Percentiles rank a stretch among this genome's conserved stretches.
Conservation (phyloP, 768 basidiomycete species). For the Sistotremastrum niveocremeum region DNA sequence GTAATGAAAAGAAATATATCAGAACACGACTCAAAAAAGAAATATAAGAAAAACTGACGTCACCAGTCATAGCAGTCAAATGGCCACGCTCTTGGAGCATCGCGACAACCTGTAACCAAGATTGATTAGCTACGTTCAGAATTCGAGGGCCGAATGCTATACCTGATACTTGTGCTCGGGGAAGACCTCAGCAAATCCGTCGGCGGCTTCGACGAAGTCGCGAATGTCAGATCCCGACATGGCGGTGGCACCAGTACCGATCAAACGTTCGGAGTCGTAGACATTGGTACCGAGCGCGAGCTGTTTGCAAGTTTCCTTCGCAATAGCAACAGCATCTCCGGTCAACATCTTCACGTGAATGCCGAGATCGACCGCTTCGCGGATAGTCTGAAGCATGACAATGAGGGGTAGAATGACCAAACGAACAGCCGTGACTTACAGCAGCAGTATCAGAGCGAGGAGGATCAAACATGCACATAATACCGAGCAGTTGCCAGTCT, state of each 20-base stretch:
- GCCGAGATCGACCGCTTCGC: conserved; percentile 28
- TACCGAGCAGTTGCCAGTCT: conserved; percentile 31
- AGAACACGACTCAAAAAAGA: neutral
- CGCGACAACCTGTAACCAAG: conserved; percentile 19
- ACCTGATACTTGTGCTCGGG: conserved; percentile 27
- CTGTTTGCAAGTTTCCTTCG: conserved; percentile 31
- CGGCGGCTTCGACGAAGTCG: conserved; percentile 34
- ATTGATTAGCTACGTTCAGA: neutral
- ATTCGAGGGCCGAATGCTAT: neutral
- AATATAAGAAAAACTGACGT: conserved; percentile 10
- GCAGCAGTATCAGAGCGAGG: conserved; percentile 30
- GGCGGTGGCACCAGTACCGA: conserved; percentile 19
- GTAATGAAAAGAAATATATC: neutral
- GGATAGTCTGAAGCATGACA: conserved; percentile 20
- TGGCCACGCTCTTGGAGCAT: conserved; percentile 28
- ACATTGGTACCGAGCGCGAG: conserved; percentile 32
- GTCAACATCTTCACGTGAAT: conserved; percentile 39
- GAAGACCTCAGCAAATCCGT: conserved; percentile 38
- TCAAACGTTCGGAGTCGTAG: conserved; percentile 31
- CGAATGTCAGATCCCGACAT: conserved; percentile 30
- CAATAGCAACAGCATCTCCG: conserved; percentile 36
- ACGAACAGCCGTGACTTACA: conserved; percentile 10
- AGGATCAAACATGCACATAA: conserved; percentile 32
- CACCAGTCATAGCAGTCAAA: conserved; percentile 32
- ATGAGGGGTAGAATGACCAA: neutral